phyloP scores from a whole-genome alignment of 768 basidiomycete genomes.

The Tulasnella sp. region DNA sequence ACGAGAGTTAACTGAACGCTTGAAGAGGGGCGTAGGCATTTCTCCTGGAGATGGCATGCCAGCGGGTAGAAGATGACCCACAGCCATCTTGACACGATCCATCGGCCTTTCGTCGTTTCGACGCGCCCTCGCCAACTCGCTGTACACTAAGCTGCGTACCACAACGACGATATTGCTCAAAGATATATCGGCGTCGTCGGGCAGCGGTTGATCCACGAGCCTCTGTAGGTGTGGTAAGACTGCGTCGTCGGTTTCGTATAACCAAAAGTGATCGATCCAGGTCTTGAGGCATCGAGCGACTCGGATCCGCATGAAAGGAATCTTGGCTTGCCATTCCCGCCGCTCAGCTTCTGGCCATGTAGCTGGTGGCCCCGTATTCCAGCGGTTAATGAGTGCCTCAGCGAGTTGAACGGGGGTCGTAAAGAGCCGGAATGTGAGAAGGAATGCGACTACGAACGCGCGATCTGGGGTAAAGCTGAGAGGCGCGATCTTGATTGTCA shows the following conservation, averaged over 20 bases:
- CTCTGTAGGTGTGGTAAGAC: constrained; percentile 32
- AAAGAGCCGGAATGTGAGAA: constrained; percentile 91
- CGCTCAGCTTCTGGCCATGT: constrained; percentile 46
- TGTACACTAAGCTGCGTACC: neutral
- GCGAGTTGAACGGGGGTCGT: constrained; percentile 67
- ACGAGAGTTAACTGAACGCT: constrained; percentile 34
- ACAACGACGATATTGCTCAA: neutral
- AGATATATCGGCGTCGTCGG: neutral
- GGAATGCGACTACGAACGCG: constrained; percentile 81
- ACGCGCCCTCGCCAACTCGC: neutral
- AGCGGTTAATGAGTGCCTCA: constrained; percentile 67
- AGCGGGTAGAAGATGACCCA: constrained; percentile 6
- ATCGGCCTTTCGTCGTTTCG: neutral
- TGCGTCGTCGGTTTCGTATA: constrained; percentile 56
- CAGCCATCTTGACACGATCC: neutral
- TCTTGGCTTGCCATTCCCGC: constrained; percentile 72
- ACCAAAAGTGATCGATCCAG: constrained; percentile 92
- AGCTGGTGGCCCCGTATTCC: constrained; percentile 58
- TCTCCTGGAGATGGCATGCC: constrained; percentile 56
- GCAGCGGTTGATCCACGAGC: constrained; percentile 3
- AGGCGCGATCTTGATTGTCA: constrained; percentile 97
- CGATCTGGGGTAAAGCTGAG: constrained; percentile 85
- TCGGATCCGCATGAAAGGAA: constrained; percentile 79
- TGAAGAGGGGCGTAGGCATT: constrained; percentile 80
- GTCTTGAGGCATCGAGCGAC: constrained; percentile 88